Evolutionary conservation across 768 basidiomycete genomes (phyloP).

Genomic region (Lactifluus echinatus): DNA sequence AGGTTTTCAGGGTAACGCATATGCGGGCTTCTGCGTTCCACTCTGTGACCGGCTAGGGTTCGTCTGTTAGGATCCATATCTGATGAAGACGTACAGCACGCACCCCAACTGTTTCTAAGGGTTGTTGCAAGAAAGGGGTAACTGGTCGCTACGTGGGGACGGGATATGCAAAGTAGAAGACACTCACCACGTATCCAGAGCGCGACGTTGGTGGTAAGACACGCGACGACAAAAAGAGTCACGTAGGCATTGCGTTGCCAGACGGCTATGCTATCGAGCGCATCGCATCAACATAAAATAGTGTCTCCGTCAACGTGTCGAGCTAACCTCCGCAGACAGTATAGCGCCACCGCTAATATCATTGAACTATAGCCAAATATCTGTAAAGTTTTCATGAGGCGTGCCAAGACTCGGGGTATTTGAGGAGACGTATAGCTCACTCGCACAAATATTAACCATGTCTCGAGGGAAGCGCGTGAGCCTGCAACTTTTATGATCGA

Average conservation of each 20-base stretch:
- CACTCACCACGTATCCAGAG: constrained; percentile 15
- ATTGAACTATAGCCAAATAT: constrained; percentile 8
- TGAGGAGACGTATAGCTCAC: not conserved
- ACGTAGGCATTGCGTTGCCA: constrained; percentile 10
- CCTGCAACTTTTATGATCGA: not conserved
- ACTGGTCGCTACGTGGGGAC: not conserved
- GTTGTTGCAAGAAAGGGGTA: not conserved
- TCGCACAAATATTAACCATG: constrained; percentile 4
- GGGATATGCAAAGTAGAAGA: not conserved
- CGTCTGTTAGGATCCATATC: not conserved
- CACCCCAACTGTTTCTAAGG: not conserved
- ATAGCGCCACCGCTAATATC: constrained; percentile 10
- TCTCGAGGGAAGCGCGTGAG: not conserved
- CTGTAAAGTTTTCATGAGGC: not conserved
- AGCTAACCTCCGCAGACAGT: constrained; percentile 8
- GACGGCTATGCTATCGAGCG: not conserved
- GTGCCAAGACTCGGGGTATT: not conserved
- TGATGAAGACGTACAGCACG: not conserved
- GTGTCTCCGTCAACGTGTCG: not conserved
- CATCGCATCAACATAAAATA: not conserved
- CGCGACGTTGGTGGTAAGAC: constrained; percentile 3
- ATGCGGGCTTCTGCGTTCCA: constrained; percentile 4
- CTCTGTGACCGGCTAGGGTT: not conserved
- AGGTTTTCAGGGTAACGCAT: not conserved
- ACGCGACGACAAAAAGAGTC: not conserved